phyloP scores from a whole-genome alignment of 2,329 filamentous ascomycete species.

The Sphaerulina musiva region DNA sequence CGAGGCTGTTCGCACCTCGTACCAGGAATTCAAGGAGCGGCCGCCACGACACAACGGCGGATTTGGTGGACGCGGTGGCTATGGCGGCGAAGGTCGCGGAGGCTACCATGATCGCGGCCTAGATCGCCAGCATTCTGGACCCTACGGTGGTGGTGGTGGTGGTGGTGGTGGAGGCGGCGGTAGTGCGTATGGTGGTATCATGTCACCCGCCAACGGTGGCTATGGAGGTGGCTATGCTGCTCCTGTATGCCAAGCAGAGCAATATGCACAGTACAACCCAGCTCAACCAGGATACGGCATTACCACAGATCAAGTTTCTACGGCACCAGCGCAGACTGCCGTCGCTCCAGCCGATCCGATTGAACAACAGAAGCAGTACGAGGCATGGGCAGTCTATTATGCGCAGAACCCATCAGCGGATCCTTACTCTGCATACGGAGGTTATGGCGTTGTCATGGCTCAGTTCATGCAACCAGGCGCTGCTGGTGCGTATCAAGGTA shows the following conservation, averaged over 20 bases:
- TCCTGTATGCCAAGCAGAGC: slow-evolving; percentile 3
- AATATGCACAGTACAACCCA: slow-evolving; percentile 8
- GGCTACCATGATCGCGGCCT: slow-evolving; percentile 32
- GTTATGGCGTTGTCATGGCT: slow-evolving; percentile 44
- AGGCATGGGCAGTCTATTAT: slow-evolving; percentile 74
- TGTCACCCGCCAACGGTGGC: slow-evolving; percentile 32
- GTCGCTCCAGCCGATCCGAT: slow-evolving; percentile 23
- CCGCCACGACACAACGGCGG: slow-evolving; percentile 43
- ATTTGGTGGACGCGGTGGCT: slow-evolving; percentile 33
- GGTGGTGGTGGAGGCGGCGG: slow-evolving; percentile 32
- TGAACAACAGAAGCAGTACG: slow-evolving; percentile 23
- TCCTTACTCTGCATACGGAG: slow-evolving; percentile 85
- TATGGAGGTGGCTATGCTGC: slow-evolving; percentile 25
- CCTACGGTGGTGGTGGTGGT: slow-evolving; percentile 34
- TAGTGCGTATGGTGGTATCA: slow-evolving; percentile 31
- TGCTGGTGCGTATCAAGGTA: slow-evolving; percentile 1
- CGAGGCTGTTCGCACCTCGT: slow-evolving; percentile 77
- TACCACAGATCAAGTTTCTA: slow-evolving; percentile 29
- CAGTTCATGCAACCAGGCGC: slow-evolving; percentile 18
- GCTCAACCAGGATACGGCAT: slow-evolving; percentile 20
- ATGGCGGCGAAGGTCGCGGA: slow-evolving; percentile 36
- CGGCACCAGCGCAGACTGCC: slow-evolving; percentile 28
- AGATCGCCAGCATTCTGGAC: slow-evolving; percentile 33
- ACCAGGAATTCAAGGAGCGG: slow-evolving; percentile 76
- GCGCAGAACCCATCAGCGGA: slow-evolving; percentile 75